Base-by-base conservation (phyloP, 2,329 filamentous ascomycete genomes). In the Hypomyces rosellus region DNA sequence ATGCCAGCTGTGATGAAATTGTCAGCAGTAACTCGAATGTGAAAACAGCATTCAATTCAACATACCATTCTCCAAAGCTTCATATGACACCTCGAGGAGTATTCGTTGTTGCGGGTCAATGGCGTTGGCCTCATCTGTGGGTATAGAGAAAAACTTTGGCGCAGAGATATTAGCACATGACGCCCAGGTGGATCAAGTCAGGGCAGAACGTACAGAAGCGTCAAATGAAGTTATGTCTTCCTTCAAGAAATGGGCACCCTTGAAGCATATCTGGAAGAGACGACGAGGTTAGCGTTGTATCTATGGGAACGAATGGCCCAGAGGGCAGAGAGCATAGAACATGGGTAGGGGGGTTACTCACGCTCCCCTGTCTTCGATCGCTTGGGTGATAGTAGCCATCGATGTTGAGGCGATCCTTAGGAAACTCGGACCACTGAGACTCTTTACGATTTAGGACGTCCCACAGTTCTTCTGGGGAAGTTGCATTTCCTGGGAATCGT, bases 91-190 rank as follows among this genome's bases (percentile, higher is more conserved):
- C 52, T 80, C 77, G 1, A 80, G 68, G 1, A 78, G 63, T 18
- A 78, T 64, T n/a, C 76, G 64, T 54, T 78, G 74, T 50, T 78
- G 74, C 6, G 76, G 76, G 46, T 80, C 77, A 49, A 79, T 74
- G 3, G 77, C 74, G 20, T 70, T 69, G 15, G 76, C 75, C 46
- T 79, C 76, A 15, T 74, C 72, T 0, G 74, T 67, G 0, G 74
- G 65, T 4, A 79, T 66, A 0, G 70, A 70, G 57, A 80, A 80
- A 61, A 80, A 79, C 74, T 77, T 40, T 40, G 8, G 13, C 6
- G 11, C 8, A 33, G 18, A 3, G 6, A 33, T 11, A 20, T 40
- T 3, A 50, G 20, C 18, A 15, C 4, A 49, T 37, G n/a, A 44
- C 3, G 18, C 11, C 22, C 9, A 5, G 16, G n/a, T 16, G 6